A percentile compares a stretch with the other conserved stretches of the same genome.
phyloP scores from a whole-genome alignment of 192 early-diverging fungal species.

The Podila horticola region DNA sequence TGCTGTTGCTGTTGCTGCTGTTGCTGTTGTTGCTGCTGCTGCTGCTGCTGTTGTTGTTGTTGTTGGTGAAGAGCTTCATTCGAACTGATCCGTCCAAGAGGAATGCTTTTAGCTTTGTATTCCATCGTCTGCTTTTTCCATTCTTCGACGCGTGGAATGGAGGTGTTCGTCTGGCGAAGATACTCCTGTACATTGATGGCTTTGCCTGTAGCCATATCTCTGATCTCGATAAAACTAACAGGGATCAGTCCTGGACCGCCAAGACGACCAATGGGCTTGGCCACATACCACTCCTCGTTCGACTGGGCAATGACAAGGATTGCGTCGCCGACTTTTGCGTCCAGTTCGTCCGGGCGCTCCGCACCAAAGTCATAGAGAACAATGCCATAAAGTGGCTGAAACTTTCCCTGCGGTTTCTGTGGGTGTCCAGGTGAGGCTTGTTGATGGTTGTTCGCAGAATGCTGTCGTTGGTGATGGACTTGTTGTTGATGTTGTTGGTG shows the following conservation, averaged over 20 bases:
- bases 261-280: constrained; percentile 70
- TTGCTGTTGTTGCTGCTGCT: constrained; percentile 20
- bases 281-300: constrained; percentile 83
- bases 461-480: constrained; percentile 21
- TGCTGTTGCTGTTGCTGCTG: constrained; percentile 35
- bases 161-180: constrained; percentile 66
- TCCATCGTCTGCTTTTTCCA: constrained; percentile 73
- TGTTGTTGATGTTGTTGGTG: constrained; percentile 29
- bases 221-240: constrained; percentile 78
- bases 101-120: constrained; percentile 62
- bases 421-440: constrained; percentile 45
- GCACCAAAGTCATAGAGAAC: constrained; percentile 81
- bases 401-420: constrained; percentile 54
- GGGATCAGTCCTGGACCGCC: constrained; percentile 80
- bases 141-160: constrained; percentile 71
- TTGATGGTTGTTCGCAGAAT: constrained; percentile 6
- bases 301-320: constrained; percentile 83
- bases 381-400: constrained; percentile 70
- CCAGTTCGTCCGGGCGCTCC: constrained; percentile 76
- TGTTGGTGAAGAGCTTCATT: constrained; percentile 52
- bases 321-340: constrained; percentile 75
- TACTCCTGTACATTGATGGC: constrained; percentile 75
- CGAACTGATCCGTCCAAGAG: constrained; percentile 58
- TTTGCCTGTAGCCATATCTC: constrained; percentile 72
- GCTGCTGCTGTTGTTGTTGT: constrained; percentile 32